Evolutionary conservation across 2,329 filamentous ascomycete genomes (phyloP), one percentile per base, ranked within the genome.

Genomic region (Colletotrichum karsti): DNA sequence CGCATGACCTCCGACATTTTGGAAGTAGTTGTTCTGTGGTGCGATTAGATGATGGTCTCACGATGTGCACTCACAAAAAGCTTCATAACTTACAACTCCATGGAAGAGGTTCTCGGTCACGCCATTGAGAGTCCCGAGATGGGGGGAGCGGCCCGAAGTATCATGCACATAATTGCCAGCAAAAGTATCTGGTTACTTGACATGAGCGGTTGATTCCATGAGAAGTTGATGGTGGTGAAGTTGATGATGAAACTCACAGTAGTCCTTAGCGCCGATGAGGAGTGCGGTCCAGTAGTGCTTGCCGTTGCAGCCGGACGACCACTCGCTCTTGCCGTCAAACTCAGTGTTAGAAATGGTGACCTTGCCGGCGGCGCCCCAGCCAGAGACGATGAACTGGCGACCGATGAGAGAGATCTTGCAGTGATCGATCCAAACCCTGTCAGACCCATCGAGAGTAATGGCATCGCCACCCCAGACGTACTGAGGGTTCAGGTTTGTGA

Each of bases 331-430:
- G 18, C 80, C 80, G 42, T 81, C 77, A 28, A 81, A 79, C 50
- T 81, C 79, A 67, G 74, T 80, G 74, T 82, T 81, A 8, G 77
- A 78, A 58, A 82, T 71, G 1, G 80, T 81, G 0, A 80, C 66
- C 41, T 51, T 59, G 22, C 77, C 75, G 22, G 76, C 77, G 1
- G 72, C 69, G 61, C 73, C 74, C 67, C 79, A 81, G 26, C 78
- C 77, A 0, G 72, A 76, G 46, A 82, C 80, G 4, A 82, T 73
- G 67, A 82, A 79, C 78, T 80, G 79, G 42, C 80, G 77, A 4
- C 80, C 80, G 8, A 83, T 75, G 5, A 80, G 74, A 1, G 80
- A 81, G 69, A 82, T 75, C 72, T 81, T 82, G 74, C 73, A 76
- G 63, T 79, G 77, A 9, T 79, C 77, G 5, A 79, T 76, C 77